phyloP scores from a whole-genome alignment of 345 rosid species.

The Linum trigynum region DNA sequence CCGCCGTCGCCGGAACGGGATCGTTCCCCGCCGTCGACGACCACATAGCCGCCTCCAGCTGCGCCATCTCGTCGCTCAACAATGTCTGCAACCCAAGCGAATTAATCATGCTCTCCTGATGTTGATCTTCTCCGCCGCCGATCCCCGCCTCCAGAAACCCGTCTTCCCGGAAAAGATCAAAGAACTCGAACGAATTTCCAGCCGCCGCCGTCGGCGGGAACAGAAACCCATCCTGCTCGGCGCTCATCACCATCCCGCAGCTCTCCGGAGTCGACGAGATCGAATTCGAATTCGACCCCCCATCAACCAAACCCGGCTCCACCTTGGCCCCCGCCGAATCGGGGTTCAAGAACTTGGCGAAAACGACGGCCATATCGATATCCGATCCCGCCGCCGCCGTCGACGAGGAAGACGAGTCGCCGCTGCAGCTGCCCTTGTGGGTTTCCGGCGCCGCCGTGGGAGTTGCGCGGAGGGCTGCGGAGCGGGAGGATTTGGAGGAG shows the following conservation, averaged over 20 bases:
- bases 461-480: background rate
- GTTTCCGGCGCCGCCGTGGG: background rate
- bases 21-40: slow-evolving; percentile 8
- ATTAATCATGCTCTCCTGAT: slow-evolving; percentile 17
- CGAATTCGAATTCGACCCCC: background rate
- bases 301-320: slow-evolving; percentile 11
- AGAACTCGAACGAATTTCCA: slow-evolving; percentile 13
- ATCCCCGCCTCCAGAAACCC: slow-evolving; percentile 14
- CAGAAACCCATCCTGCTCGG: slow-evolving; percentile 6
- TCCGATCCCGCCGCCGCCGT: slow-evolving; percentile 16
- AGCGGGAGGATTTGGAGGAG: slow-evolving; percentile 19
- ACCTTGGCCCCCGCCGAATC: slow-evolving; percentile 1
- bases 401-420: slow-evolving; percentile 10
- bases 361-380: slow-evolving; percentile 68
- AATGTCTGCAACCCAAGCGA: slow-evolving; percentile 21
- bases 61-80: slow-evolving; percentile 37
- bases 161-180: slow-evolving; percentile 7
- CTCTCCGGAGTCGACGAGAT: slow-evolving; percentile 16
- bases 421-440: background rate
- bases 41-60: slow-evolving; percentile 21
- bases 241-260: background rate
- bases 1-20: slow-evolving; percentile 11
- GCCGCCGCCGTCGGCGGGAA: background rate
- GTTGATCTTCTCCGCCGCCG: slow-evolving; percentile 6
- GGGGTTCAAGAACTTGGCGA: slow-evolving; percentile 53